Evolutionary conservation across 2,329 filamentous ascomycete genomes (phyloP).

Genomic region (Aspergillus luchuensis): DNA sequence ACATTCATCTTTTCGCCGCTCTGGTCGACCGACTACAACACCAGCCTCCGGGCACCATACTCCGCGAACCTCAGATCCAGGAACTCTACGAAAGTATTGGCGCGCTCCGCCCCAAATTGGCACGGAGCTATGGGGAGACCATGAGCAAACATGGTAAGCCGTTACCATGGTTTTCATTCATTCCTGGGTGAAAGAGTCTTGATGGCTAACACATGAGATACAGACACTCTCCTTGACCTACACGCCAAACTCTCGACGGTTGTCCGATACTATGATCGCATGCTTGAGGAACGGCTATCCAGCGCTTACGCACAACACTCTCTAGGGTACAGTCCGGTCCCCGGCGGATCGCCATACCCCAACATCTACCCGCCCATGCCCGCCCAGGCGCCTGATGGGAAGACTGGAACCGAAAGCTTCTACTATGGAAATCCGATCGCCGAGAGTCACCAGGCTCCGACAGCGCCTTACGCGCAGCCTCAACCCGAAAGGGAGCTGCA

Average conservation of each 20-base stretch:
- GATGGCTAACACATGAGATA: conserved; percentile 21
- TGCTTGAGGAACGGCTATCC: conserved; percentile 93
- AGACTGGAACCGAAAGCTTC: conserved; percentile 71
- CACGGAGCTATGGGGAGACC: conserved; percentile 93
- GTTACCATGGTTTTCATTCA: background rate
- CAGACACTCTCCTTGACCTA: conserved; percentile 88
- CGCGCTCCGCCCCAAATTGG: conserved; percentile 87
- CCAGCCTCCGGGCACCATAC: conserved; percentile 89
- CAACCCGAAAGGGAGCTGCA: conserved; percentile 28
- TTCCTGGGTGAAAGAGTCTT: background rate
- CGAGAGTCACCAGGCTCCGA: conserved; percentile 52
- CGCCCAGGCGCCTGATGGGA: conserved; percentile 51
- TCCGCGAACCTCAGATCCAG: conserved; percentile 97
- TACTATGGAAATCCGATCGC: conserved; percentile 68
- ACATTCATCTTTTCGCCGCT: conserved; percentile 94
- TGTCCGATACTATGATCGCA: conserved; percentile 94
- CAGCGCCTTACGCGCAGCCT: conserved; percentile 54
- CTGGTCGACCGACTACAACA: conserved; percentile 92
- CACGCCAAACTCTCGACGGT: conserved; percentile 95
- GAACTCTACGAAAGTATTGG: conserved; percentile 97
- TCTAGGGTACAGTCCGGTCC: conserved; percentile 59
- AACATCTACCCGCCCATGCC: conserved; percentile 73
- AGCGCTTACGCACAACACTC: conserved; percentile 86
- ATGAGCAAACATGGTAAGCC: conserved; percentile 96
- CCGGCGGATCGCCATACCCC: conserved; percentile 53